phyloP scores from a whole-genome alignment of 2,329 filamentous ascomycete genomes.

The Thermochaetoides dissita region DNA sequence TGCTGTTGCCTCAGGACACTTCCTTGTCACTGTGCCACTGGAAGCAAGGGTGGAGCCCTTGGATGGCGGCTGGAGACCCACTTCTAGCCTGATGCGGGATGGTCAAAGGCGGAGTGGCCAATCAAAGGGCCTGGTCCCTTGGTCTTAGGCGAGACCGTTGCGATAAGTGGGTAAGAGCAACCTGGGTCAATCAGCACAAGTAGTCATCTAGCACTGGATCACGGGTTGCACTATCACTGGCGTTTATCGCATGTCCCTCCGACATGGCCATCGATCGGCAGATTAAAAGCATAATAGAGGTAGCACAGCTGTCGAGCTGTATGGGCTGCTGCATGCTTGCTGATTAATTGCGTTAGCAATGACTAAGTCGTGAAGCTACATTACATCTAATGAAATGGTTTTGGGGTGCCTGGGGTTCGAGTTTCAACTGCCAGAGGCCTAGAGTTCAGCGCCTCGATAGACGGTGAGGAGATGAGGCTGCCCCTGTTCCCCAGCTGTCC shows the following conservation, averaged over 20 bases:
- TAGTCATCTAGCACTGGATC: no score
- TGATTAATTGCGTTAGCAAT: neutral
- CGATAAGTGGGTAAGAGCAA: neutral
- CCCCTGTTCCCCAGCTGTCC: neutral
- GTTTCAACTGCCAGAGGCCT: neutral
- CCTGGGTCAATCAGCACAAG: neutral
- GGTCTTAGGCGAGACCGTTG: slow-evolving; percentile 5
- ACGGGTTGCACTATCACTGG: no score
- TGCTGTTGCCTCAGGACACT: slow-evolving; percentile 13
- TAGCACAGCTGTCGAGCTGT: no score
- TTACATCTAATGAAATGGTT: neutral
- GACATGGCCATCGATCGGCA: no score
- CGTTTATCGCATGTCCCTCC: no score
- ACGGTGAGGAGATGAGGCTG: slow-evolving; percentile 3
- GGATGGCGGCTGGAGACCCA: slow-evolving; percentile 3
- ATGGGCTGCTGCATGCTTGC: neutral
- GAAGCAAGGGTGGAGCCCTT: no score
- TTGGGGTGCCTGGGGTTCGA: neutral
- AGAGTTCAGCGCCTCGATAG: neutral
- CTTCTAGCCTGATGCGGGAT: slow-evolving; percentile 7
- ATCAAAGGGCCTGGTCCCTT: slow-evolving; percentile 8
- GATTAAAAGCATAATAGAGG: no score
- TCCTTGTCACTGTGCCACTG: no score
- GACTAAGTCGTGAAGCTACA: no score
- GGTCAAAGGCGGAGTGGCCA: slow-evolving; percentile 14